A percentile compares a stretch with the other conserved stretches of the same genome.
phyloP scores from a whole-genome alignment of 2,329 filamentous ascomycete genomes.

The Chlorencoelia australis region DNA sequence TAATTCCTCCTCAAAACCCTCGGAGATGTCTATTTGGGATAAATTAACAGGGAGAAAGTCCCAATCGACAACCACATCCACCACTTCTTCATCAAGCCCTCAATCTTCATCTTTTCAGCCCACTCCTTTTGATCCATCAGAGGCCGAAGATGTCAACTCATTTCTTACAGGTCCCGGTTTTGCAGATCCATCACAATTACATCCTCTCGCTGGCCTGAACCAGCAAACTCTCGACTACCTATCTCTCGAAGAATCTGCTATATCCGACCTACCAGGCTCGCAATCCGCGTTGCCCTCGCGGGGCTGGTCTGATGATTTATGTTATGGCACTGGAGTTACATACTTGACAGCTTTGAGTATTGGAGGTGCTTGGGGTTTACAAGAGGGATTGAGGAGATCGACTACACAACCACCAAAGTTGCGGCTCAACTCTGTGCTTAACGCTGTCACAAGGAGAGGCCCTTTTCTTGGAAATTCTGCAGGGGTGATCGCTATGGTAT shows the following conservation, averaged over 20 bases:
- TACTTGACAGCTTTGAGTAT: conserved; percentile 80
- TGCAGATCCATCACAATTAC: conserved; percentile 78
- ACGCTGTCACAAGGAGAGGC: conserved; percentile 84
- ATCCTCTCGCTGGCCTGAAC: conserved; percentile 88
- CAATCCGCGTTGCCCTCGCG: conserved; percentile 86
- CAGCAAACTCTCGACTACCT: conserved; percentile 92
- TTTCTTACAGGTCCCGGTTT: conserved; percentile 72
- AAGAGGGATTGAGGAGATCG: conserved; percentile 78
- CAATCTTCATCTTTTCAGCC: conserved; percentile 35
- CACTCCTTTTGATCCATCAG: conserved; percentile 58
- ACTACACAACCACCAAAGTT: conserved; percentile 74
- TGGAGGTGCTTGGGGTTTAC: conserved; percentile 85
- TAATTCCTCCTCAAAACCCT: not conserved
- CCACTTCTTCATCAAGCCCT: conserved; percentile 12
- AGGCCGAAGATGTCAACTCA: conserved; percentile 71
- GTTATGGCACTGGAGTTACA: conserved; percentile 91
- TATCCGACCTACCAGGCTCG: conserved; percentile 76
- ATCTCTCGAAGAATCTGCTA: conserved; percentile 79
- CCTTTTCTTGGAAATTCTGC: conserved; percentile 95
- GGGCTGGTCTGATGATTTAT: conserved; percentile 96
- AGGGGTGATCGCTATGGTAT: conserved; percentile 89
- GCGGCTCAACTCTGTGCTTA: conserved; percentile 86
- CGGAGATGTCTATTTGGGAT: conserved; percentile 31
- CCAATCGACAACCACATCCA: conserved; percentile 19
- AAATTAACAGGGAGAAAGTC: conserved; percentile 29